phyloP scores from a whole-genome alignment of 495 filamentous ascomycete species.

The Amphirosellinia nigrospora region DNA sequence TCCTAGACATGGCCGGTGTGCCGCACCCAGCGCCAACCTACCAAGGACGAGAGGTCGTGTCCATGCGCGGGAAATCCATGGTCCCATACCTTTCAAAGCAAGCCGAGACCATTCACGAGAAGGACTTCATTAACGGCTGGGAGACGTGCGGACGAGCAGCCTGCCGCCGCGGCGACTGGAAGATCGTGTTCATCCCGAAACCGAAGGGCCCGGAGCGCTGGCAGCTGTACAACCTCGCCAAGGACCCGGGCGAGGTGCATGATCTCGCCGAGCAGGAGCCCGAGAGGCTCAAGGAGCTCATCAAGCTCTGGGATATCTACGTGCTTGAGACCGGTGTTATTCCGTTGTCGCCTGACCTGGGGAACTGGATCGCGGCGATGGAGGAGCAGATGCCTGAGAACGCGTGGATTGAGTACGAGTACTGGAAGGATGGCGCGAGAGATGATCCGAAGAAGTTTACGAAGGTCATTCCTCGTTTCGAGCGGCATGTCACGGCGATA shows the following conservation, averaged over 20 bases:
- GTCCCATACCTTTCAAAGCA: slow-evolving; percentile 40
- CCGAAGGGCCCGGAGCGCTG: slow-evolving; percentile 41
- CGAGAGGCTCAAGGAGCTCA: slow-evolving; percentile 40
- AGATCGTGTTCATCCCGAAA: slow-evolving; percentile 46
- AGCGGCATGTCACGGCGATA: slow-evolving; percentile 54
- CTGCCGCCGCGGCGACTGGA: slow-evolving; percentile 50
- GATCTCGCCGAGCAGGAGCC: slow-evolving; percentile 43
- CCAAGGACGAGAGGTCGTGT: slow-evolving; percentile 61
- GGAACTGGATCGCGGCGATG: slow-evolving; percentile 60
- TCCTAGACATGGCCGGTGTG: slow-evolving; percentile 68
- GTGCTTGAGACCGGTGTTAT: slow-evolving; percentile 65
- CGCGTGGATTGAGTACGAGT: slow-evolving; percentile 73
- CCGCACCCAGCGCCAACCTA: slow-evolving; percentile 63
- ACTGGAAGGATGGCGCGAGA: slow-evolving; percentile 66
- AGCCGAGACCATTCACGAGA: slow-evolving; percentile 44
- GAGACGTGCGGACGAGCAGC: slow-evolving; percentile 47
- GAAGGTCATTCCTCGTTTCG: slow-evolving; percentile 56
- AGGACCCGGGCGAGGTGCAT: slow-evolving; percentile 49
- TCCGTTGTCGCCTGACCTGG: slow-evolving; percentile 42
- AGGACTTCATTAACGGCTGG: slow-evolving; percentile 47
- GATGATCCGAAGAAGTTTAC: slow-evolving; percentile 63
- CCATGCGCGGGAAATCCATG: slow-evolving; percentile 60
- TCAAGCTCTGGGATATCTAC: slow-evolving; percentile 49
- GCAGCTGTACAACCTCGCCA: slow-evolving; percentile 47
- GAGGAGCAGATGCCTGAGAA: slow-evolving; percentile 72